Percentiles rank a stretch among this genome's conserved stretches.
Conservation (phyloP, 495 filamentous ascomycete species). For the Penicillium soppii region DNA sequence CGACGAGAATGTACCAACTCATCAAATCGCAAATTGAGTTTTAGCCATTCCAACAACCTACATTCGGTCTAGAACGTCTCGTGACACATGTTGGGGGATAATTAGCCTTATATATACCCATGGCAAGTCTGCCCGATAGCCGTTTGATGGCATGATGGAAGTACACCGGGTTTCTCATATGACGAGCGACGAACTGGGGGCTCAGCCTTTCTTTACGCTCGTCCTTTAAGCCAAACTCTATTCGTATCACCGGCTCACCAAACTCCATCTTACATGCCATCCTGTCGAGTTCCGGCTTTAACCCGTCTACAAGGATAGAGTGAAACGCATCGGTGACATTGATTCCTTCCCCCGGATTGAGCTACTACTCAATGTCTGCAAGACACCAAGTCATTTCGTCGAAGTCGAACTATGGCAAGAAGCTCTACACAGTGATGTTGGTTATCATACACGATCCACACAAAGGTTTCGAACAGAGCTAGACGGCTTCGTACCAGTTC, state of each 20-base stretch:
- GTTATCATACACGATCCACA: no score
- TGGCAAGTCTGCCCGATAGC: conserved; percentile 35
- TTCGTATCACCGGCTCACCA: conserved; percentile 24
- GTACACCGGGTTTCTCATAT: conserved; percentile 50
- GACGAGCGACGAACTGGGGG: conserved; percentile 39
- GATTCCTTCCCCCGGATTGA: conserved; percentile 34
- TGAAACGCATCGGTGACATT: conserved; percentile 55
- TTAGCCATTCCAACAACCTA: background rate
- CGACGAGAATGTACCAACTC: conserved; percentile 3
- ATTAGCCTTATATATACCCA: no score
- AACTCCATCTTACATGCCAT: conserved; percentile 25
- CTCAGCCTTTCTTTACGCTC: conserved; percentile 27
- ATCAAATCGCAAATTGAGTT: background rate
- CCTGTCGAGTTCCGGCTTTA: conserved; percentile 29
- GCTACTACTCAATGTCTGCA: no score
- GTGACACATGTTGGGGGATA: no score
- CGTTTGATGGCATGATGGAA: conserved; percentile 48
- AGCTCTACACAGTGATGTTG: no score
- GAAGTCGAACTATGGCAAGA: no score
- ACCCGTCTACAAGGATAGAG: conserved; percentile 41
- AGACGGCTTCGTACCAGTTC: no score
- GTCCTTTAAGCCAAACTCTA: conserved; percentile 31
- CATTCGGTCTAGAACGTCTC: no score
- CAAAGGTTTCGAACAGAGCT: no score
- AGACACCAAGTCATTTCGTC: no score